phyloP scores from a whole-genome alignment of 441 rosid genomes.

The Adansonia rubrostipa region DNA sequence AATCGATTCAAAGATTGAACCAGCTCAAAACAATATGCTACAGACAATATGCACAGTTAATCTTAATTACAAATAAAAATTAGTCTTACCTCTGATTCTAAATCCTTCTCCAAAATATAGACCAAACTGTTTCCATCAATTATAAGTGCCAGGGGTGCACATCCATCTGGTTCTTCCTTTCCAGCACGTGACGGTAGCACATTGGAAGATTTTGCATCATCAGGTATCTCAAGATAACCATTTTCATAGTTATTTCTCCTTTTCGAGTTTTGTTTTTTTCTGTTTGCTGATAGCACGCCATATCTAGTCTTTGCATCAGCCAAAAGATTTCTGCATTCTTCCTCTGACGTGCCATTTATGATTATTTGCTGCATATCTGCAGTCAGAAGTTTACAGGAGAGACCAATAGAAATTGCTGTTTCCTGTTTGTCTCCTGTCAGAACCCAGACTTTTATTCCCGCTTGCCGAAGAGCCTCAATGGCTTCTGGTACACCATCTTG shows the following conservation, averaged over 20 bases:
- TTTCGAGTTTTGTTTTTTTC: constrained; percentile 30
- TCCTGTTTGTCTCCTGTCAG: constrained; percentile 88
- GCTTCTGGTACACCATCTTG: constrained; percentile 87
- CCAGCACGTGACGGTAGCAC: constrained; percentile 24
- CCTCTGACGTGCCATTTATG: constrained; percentile 74
- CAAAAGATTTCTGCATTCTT: constrained; percentile 63
- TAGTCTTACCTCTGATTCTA: constrained; percentile 60
- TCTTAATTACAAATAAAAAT: neutral
- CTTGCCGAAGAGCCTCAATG: constrained; percentile 78
- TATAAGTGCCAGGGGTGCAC: constrained; percentile 60
- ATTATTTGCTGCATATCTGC: constrained; percentile 68
- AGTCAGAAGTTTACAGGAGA: constrained; percentile 73
- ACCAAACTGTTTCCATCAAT: constrained; percentile 87
- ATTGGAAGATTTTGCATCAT: constrained; percentile 36
- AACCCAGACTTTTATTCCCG: constrained; percentile 88
- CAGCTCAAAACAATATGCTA: neutral
- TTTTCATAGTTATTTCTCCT: constrained; percentile 33
- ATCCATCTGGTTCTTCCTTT: constrained; percentile 38
- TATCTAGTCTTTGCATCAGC: constrained; percentile 59
- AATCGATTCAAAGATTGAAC: neutral
- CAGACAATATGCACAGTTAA: neutral
- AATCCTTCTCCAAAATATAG: constrained; percentile 79
- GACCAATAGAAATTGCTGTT: constrained; percentile 79
- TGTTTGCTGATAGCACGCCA: constrained; percentile 48
- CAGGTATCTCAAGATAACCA: constrained; percentile 41